These are phyloP conservation scores for Aspergillus puulaauensis DNA, from an alignment of 2,329 filamentous ascomycete species.

Conservation along the genomic window DNA sequence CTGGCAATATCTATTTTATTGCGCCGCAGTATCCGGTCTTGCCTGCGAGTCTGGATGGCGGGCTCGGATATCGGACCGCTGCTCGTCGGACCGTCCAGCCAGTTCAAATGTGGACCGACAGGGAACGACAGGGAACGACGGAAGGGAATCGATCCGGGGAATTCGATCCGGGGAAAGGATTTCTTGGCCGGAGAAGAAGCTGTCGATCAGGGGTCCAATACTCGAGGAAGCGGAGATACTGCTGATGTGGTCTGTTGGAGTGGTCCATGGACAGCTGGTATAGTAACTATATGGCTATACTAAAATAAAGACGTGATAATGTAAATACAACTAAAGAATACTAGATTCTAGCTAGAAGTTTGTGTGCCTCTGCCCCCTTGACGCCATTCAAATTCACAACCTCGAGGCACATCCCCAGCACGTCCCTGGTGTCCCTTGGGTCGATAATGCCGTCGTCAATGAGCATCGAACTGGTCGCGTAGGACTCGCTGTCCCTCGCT, in stretches of 20 bases:
- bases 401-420: constrained; percentile 39
- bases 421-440: constrained; percentile 38
- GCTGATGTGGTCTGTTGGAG: no score
- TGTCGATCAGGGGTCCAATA: no score
- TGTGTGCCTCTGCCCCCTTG: constrained; percentile 26
- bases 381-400: constrained; percentile 27
- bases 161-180: not conserved
- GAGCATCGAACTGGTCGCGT: constrained; percentile 32
- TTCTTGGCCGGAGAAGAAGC: not conserved
- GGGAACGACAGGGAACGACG: no score
- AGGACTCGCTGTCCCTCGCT: constrained; percentile 34
- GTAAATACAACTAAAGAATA: no score
- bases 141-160: not conserved
- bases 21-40: not conserved
- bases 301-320: no score
- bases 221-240: no score
- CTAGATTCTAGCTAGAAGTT: constrained; percentile 23
- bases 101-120: no score
- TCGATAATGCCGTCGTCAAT: constrained; percentile 42
- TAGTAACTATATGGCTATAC: no score
- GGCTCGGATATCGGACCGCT: constrained; percentile 1
- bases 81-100: not conserved
- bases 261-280: not conserved
- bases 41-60: not conserved
- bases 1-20: not conserved